Conservation (phyloP, 495 filamentous ascomycete genomes). For the Glutinoglossum americanum region DNA sequence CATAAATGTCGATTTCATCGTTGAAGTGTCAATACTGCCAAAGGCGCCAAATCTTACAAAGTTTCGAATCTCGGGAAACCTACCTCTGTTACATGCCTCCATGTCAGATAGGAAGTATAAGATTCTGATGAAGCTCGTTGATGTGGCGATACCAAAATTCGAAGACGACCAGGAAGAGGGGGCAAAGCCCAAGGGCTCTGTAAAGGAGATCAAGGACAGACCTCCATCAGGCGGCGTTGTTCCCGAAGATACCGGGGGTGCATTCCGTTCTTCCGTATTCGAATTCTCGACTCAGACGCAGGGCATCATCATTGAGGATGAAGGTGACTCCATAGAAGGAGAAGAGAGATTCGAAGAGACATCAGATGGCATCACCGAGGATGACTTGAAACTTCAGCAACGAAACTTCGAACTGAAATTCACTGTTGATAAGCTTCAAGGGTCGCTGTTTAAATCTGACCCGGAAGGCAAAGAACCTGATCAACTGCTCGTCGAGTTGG, state of each 20-base stretch:
- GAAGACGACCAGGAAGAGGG: constrained; percentile 24
- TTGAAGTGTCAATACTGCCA: constrained; percentile 83
- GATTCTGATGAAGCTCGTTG: constrained; percentile 82
- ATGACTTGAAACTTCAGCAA: constrained; percentile 55
- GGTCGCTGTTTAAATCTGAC: constrained; percentile 74
- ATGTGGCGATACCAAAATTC: constrained; percentile 81
- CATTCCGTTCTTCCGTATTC: constrained; percentile 18
- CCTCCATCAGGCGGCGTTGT: background rate
- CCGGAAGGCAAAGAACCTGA: constrained; percentile 56
- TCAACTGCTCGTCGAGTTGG: constrained; percentile 66
- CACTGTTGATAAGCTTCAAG: constrained; percentile 75
- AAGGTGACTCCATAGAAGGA: constrained; percentile 39
- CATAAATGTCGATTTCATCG: constrained; percentile 86
- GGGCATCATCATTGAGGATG: constrained; percentile 56
- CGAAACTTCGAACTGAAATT: constrained; percentile 91
- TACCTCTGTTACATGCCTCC: constrained; percentile 78
- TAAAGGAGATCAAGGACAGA: constrained; percentile 1
- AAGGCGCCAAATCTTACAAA: constrained; percentile 88
- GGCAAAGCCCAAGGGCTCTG: background rate
- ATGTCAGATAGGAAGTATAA: constrained; percentile 93
- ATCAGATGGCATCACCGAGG: constrained; percentile 32
- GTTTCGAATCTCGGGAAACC: constrained; percentile 70
- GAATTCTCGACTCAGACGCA: constrained; percentile 44
- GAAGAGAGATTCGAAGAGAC: constrained; percentile 40
- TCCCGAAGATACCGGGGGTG: background rate